Evolutionary conservation across 192 early-diverging fungal genomes (phyloP), one percentile per base, ranked within the genome.

Genomic region (Mortierella claussenii): DNA sequence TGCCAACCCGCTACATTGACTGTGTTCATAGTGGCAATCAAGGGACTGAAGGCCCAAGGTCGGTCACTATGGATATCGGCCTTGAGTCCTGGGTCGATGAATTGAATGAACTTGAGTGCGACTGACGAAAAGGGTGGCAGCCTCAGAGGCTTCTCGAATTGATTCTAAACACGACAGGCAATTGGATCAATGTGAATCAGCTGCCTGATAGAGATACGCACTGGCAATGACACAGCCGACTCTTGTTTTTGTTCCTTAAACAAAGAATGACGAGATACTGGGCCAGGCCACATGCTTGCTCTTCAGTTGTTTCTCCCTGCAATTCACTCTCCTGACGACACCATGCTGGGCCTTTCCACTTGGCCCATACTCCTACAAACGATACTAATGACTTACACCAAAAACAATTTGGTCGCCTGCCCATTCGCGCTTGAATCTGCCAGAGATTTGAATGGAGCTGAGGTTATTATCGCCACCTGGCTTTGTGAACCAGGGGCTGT

Each of bases 11-110:
- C 40, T 2, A 92, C 79, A 65, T 84, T 85, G 27, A 94, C 80
- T 30, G 83, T 80, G 68, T 95, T 94, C 90, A 92, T 91, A 0
- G 91, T 88, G 33, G 86, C 89, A 32, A 94, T 79, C 21, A 90
- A 74, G 20, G 93, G 91, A 33, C 79, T 82, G 67, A 84, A 91
- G 1, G 92, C 87, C 88, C 87, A 92, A 13, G 93, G 93, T 46
- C 83, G 81, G 7, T 92, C 90, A 46, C 74, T 55, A 80, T 89
- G 88, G 18, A 95, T 67, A 61, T 95, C 90, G 8, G 82, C 78
- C 61, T 91, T 68, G 26, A 95, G 75, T 21, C 89, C 90, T 10
- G 92, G 90, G 74, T 95, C 93, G 63, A 94, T 91, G 58, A 85
- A 83, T 53, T 87, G 86, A 21, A 91, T 86, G 49, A 94, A 89